These are phyloP conservation scores for Arachnopeziza araneosa DNA, from an alignment of 2,329 filamentous ascomycete genomes.

Conservation along the genomic window DNA sequence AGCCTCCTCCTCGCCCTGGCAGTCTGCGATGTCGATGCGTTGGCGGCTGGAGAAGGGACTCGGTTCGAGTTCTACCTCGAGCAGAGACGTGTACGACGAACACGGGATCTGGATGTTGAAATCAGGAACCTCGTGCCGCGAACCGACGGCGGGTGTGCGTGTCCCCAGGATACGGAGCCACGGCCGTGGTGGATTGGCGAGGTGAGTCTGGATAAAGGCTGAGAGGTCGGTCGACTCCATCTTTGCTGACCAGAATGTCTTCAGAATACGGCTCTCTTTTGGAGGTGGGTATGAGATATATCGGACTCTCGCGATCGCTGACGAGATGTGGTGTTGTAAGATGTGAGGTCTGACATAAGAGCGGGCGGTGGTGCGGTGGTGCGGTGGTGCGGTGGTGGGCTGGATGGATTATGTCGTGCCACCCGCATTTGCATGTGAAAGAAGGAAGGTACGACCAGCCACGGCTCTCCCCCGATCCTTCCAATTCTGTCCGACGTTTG, in stretches of 20 bases:
- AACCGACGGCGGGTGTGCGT: background rate
- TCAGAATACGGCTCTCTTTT: background rate
- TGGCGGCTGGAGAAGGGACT: background rate
- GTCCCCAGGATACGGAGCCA: background rate
- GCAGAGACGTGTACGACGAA: background rate
- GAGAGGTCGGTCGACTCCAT: background rate
- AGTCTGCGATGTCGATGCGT: background rate
- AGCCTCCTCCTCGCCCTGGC: background rate
- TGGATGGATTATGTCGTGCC: background rate
- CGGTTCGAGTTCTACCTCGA: background rate
- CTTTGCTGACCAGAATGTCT: background rate
- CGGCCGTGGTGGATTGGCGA: background rate
- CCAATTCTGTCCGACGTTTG: background rate
- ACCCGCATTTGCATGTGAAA: background rate
- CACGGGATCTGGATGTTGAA: background rate
- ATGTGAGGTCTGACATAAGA: background rate
- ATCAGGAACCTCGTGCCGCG: background rate
- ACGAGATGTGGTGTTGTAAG: background rate
- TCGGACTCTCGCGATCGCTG: background rate
- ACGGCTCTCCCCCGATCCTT: no score
- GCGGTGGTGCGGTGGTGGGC: no score
- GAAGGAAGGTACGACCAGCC: background rate
- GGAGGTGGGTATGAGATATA: background rate
- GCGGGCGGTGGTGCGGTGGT: no score
- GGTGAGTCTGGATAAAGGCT: background rate